Conservation (phyloP, 352 stramenopile genomes). For the Elongisporangium senticosum region DNA sequence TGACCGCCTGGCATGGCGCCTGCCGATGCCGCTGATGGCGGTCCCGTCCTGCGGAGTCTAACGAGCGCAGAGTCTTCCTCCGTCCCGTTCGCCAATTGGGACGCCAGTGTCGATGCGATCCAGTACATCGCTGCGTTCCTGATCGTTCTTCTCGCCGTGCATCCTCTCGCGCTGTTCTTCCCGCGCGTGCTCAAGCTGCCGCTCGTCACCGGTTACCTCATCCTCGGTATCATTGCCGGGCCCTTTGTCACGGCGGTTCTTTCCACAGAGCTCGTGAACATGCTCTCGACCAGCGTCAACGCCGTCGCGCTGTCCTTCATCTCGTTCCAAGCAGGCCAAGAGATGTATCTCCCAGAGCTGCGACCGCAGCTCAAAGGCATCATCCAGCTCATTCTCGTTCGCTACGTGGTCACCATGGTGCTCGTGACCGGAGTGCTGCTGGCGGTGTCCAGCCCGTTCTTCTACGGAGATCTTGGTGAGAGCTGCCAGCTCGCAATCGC, state of each 20-base stretch:
- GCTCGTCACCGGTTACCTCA: conserved; percentile 59
- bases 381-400: conserved; percentile 33
- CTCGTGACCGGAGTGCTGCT: conserved; percentile 37
- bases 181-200: conserved; percentile 48
- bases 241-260: conserved; percentile 53
- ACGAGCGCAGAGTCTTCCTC: background rate
- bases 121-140: conserved; percentile 41
- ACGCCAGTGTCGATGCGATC: conserved; percentile 38
- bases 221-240: conserved; percentile 48
- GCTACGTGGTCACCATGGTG: conserved; percentile 54
- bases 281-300: conserved; percentile 49
- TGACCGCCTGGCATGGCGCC: background rate
- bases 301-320: conserved; percentile 67
- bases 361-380: conserved; percentile 57
- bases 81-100: conserved; percentile 37
- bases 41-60: background rate
- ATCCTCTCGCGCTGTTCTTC: conserved; percentile 57
- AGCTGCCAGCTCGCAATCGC: conserved; percentile 58
- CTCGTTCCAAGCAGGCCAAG: conserved; percentile 66
- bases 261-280: conserved; percentile 23
- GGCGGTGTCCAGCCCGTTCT: conserved; percentile 47
- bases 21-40: background rate
- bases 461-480: conserved; percentile 39
- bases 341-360: conserved; percentile 67
- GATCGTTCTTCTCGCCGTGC: conserved; percentile 46